Evolutionary conservation across 2,329 filamentous ascomycete species (phyloP), one percentile per base, ranked within the genome.

Genomic region (Colletotrichum orbiculare): DNA sequence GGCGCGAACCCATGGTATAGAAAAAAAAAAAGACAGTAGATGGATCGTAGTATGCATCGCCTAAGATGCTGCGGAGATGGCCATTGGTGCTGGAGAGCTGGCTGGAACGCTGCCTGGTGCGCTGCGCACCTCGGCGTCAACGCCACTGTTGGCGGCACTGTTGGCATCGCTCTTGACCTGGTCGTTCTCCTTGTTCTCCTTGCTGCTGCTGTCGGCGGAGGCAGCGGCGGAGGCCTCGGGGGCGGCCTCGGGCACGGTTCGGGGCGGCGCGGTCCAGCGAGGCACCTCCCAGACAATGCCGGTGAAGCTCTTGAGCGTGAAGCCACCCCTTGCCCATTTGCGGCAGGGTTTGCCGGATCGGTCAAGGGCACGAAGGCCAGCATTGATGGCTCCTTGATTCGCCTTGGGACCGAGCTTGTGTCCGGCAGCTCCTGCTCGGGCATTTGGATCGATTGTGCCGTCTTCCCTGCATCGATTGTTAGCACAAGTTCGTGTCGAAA

Each of bases 371-470:
- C 96, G 93, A 54, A 99, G 89, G 56, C 93, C 93, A 59, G 96
- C 96, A 75, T 99, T 99, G 84, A 99, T 99, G 65, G 95, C 95
- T 69, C 96, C 96, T 73, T 95, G 92, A 77, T 97, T 98, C 55
- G 95, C 95, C 79, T 97, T 98, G 70, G 96, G 96, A 4, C 95
- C 95, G 34, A 98, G 90, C 77, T 97, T 97, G 79, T 95, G 92
- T 54, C 84, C 82, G 59, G 84, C 84, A 6, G 81, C 80, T 71
- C 84, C 81, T 5, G 48, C 54, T 10, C 64, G 54, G 70, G 81
- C 79, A 73, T 81, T 82, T 70, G 87, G 84, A 71, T 90, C 88
- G 73, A 87, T 83, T 37, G 84, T 83, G 37, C 87, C 87, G 71
- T 90, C 88, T 72, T 90, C 88, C 69, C 88, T 90, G 65, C 56